Evolutionary conservation across 495 filamentous ascomycete genomes (phyloP), one percentile per base, ranked within the genome.

Genomic region (Talaromyces trachyspermus): DNA sequence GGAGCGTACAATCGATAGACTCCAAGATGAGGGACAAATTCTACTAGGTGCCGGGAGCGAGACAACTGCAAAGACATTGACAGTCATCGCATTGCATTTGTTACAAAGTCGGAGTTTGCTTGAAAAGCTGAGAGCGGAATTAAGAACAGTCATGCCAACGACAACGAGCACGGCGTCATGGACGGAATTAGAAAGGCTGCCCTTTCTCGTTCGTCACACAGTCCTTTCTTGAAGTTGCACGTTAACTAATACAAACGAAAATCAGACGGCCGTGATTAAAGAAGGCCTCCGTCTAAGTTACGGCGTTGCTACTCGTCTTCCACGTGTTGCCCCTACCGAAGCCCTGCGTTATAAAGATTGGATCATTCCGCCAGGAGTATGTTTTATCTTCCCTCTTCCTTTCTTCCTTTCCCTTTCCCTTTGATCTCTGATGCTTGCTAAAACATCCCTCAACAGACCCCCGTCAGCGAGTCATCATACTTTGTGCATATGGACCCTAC

Each of bases 251-350:
- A n/a, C 12, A 22, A 12, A 25, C 12, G 29, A 3, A 4, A 14
- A 15, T 45, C 12, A 43, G 11, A 61, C 55, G 26, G 72, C 61
- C 0, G 55, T 69, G 7, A 56, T 74, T 11, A 54, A 65, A 32
- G 71, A 75, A 49, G 62, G 61, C 2, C 46, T 70, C 15, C 62
- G 72, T 11, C 56, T 75, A n/a, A 23, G 22, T 33, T 14, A 32
- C 18, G 65, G 68, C 14, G 41, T 62, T 2, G 52, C 53, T 6
- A 54, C 43, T 12, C 59, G 72, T 1, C 52, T 61, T 1, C 56
- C 68, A 3, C 57, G 70, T 4, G 46, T 65, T 11, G 63, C 67
- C 1, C n/a, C n/a, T n/a, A 47, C 58, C 29, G 54, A 61, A 18
- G 54, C 53, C 11, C 37, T 75, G 3, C 41, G 54, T 1, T 76